A percentile compares a stretch with the other conserved stretches of the same genome.
Conservation (phyloP, 768 basidiomycete species). For the Mycena kentingensis region DNA sequence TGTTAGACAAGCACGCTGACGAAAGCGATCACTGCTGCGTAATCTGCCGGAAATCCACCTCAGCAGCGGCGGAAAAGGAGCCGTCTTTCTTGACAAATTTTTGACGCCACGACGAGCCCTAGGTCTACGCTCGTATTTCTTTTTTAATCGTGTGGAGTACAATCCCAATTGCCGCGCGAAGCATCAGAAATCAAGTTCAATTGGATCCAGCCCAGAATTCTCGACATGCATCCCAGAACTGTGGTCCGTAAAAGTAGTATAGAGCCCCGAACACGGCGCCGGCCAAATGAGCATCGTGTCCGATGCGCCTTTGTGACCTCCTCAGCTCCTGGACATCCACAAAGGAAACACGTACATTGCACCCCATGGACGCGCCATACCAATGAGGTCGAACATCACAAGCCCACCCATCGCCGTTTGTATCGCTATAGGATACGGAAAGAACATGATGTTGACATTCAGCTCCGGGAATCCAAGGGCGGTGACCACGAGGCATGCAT, state of each 20-base stretch:
- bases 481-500: conserved; percentile 53
- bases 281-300: conserved; percentile 68
- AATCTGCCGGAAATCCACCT: no score
- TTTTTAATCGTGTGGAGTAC: no score
- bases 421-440: conserved; percentile 58
- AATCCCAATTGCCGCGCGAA: no score
- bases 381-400: conserved; percentile 54
- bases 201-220: neutral
- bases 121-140: no score
- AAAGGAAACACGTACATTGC: neutral
- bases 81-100: no score
- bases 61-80: no score
- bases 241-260: conserved; percentile 53
- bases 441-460: conserved; percentile 53
- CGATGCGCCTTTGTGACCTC: no score
- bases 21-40: no score
- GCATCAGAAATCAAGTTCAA: no score
- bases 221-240: conserved; percentile 27
- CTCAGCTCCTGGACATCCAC: no score
- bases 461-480: conserved; percentile 60
- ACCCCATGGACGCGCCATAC: conserved; percentile 66
- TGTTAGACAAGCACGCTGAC: no score
- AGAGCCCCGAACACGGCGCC: conserved; percentile 61
- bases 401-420: conserved; percentile 55
- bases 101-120: no score